Base-by-base conservation (phyloP, 352 stramenopile genomes). In the Detonula confervacea region DNA sequence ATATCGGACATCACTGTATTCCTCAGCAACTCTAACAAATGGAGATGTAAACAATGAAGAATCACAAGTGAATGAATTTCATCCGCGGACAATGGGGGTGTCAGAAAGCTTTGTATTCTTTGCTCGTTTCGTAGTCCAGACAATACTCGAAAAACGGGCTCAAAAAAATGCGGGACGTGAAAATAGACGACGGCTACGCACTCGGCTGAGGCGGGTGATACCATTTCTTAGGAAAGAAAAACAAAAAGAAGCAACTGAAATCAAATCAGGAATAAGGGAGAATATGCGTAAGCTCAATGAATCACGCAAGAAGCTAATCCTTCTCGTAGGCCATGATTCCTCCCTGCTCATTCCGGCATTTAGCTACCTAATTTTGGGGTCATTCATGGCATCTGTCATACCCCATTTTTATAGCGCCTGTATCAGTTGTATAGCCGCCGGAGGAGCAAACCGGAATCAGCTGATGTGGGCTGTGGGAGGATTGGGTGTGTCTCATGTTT, bases 401-500 rank as follows among this genome's bases (percentile, higher is more conserved):
- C 88, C 88, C 11, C 79, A 89, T 39, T 93, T 83, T 55, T 90
- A 90, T 56, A 83, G 75, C 30, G 72, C 83, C 20, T 92, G 84
- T 51, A 86, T 92, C 66, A 83, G 76, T 63, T 90, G 81, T 60
- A 75, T 93, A 11, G 77, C 83, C 22, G 84, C 81, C 5, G 65
- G 83, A 5, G 76, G 84, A n/a, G 18, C 77, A 0, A 78, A 73
- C 22, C 74, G 66, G 59, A 20, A 54, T 8, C 81, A 89, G 27
- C 42, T 91, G 47, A 29, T 87, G 14, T 47, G 84, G 57, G 80
- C 86, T 14, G 37, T 93, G 24, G 56, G 74, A 68, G 88, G 86
- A 54, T 76, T 93, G 42, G 80, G 63, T 22, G 22, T 91, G 22
- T 73, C 72, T 16, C 81, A 74, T 74, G 77, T 85, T 14, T 77